Base-by-base conservation (phyloP, 768 basidiomycete species). In the Coprinellus micaceus region DNA sequence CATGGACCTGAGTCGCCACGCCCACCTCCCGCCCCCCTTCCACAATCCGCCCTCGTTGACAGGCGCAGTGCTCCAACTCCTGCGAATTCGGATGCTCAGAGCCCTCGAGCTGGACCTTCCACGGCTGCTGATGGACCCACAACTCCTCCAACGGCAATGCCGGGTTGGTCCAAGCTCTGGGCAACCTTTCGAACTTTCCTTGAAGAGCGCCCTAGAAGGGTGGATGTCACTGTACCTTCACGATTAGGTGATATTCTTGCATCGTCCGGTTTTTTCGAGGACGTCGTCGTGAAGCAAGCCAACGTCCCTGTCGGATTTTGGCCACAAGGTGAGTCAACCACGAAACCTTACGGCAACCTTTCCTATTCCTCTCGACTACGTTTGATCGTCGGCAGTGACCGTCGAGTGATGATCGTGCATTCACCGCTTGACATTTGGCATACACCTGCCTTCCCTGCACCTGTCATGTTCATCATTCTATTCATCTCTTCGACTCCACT, bases 241-340 rank as follows among this genome's bases (percentile, higher is more conserved):
- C 75, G 78, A n/a, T 74, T 89, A 21, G 67, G 74, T 21, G 72
- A 77, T 21, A 69, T 85, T 39, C 73, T 88, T 17, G 65, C 74
- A 17, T 67, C 69, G 5, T 78, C 81, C 2, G 73, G 73, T 24
- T 72, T 68, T n/a, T 88, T 85, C 60, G 83, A 86, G 58, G 77
- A 74, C 47, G 74, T 88, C 50, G 71, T 78, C 36, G 68, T 77
- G 22, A 76, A 77, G 55, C 80, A 83, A 58, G 84, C 81, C 7
- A 78, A 82, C 60, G 77, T 88, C 56, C 86, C 87, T 26, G 79
- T 88, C 47, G 86, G 86, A 15, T 86, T 83, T 61, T 84, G 84
- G 83, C 85, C 83, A 26, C 74, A 73, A 74, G 85, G 86, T 83
- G 57, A 55, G 69, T 57, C 47, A 49, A 22, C 9, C 37, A 24